Percentiles rank a stretch among this genome's conserved stretches.
phyloP scores from a whole-genome alignment of 1,284 basidiomycete species.

The Apiotrichum veenhuisii region DNA sequence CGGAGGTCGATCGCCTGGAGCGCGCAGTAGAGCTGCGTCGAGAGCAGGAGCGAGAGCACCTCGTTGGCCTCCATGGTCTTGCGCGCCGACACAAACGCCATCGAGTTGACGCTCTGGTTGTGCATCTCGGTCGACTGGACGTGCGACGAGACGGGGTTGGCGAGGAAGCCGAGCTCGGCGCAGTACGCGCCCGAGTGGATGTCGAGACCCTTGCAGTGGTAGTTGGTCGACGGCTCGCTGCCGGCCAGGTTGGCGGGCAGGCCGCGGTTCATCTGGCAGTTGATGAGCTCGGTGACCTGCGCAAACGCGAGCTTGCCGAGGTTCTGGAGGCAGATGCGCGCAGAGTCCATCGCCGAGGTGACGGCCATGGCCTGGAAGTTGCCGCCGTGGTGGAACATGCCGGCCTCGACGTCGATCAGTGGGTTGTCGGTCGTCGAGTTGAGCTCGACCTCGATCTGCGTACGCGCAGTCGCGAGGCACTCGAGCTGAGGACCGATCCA shows the following conservation, averaged over 20 bases:
- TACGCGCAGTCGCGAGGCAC: slow-evolving; percentile 14
- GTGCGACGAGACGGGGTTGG: slow-evolving; percentile 20
- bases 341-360: slow-evolving; percentile 17
- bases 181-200: slow-evolving; percentile 21
- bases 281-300: slow-evolving; percentile 23
- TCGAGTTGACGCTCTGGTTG: slow-evolving; percentile 23
- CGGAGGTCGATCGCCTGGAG: slow-evolving; percentile 22
- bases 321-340: slow-evolving; percentile 21
- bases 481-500: slow-evolving; percentile 23
- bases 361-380: slow-evolving; percentile 25
- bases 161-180: slow-evolving; percentile 24
- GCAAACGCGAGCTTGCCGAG: slow-evolving; percentile 20
- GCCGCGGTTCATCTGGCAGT: slow-evolving; percentile 24
- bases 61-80: slow-evolving; percentile 22
- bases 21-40: slow-evolving; percentile 20
- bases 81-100: slow-evolving; percentile 17
- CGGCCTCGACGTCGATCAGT: slow-evolving; percentile 18
- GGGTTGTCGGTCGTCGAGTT: slow-evolving; percentile 25
- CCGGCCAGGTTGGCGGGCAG: slow-evolving; percentile 20
- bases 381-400: slow-evolving; percentile 22
- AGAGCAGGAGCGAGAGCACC: slow-evolving; percentile 16
- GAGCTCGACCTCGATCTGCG: slow-evolving; percentile 22
- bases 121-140: slow-evolving; percentile 23
- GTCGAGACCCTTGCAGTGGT: slow-evolving; percentile 27
- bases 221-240: slow-evolving; percentile 20